Conservation (phyloP, 1,284 basidiomycete species). For the Sporisorium reilianum region DNA sequence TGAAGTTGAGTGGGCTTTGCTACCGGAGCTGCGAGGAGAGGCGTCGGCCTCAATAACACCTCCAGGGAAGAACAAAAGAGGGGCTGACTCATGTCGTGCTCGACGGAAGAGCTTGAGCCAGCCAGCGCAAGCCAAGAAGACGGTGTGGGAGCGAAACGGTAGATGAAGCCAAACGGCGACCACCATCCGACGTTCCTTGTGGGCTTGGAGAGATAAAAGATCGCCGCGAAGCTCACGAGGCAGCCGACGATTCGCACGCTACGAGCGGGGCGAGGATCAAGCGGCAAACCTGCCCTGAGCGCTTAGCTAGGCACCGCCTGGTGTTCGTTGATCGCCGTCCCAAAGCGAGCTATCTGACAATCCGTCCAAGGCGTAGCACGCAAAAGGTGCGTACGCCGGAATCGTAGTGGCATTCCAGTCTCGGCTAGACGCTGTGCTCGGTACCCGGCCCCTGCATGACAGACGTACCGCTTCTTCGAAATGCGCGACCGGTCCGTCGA, state of each 20-base stretch:
- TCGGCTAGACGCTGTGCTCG: too few relatives aligned
- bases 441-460: too few relatives aligned
- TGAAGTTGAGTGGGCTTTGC: background rate
- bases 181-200: background rate
- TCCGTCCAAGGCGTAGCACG: too few relatives aligned
- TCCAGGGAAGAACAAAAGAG: background rate
- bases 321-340: too few relatives aligned
- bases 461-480: too few relatives aligned
- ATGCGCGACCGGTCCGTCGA: too few relatives aligned
- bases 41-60: background rate
- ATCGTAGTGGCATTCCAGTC: too few relatives aligned
- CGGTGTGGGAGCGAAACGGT: too few relatives aligned
- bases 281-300: too few relatives aligned
- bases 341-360: too few relatives aligned
- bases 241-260: background rate
- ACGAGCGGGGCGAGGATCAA: background rate
- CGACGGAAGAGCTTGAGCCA: background rate
- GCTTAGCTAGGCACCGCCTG: too few relatives aligned
- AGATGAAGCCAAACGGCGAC: background rate
- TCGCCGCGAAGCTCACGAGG: background rate
- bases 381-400: too few relatives aligned
- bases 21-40: background rate
- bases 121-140: background rate
- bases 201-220: background rate
- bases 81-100: background rate